Conservation (phyloP, 2,329 filamentous ascomycete genomes). For the Graphilbum ipis-grandicollis region DNA sequence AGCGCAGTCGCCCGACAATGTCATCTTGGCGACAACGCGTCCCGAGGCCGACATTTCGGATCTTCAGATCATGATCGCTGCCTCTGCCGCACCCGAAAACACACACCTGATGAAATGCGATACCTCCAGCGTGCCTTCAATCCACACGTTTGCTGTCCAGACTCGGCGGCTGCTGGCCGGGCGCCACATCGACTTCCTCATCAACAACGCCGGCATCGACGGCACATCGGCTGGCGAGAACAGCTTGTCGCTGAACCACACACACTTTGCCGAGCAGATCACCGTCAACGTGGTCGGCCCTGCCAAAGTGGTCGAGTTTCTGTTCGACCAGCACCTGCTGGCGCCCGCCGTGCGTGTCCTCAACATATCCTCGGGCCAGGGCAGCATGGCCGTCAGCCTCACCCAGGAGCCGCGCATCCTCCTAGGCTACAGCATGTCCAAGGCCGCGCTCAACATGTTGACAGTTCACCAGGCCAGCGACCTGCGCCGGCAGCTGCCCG, state of each 20-base stretch:
- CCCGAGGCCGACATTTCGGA: conserved; percentile 12
- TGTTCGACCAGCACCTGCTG: conserved; percentile 14
- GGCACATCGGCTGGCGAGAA: conserved; percentile 15
- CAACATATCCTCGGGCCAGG: conserved; percentile 25
- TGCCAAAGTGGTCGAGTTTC: conserved; percentile 22
- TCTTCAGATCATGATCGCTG: conserved; percentile 12
- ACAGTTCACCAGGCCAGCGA: conserved; percentile 15
- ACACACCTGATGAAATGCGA: conserved; percentile 15
- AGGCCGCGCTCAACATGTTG: conserved; percentile 16
- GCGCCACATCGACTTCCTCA: conserved; percentile 18
- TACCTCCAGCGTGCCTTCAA: conserved; percentile 16
- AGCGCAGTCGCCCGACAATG: conserved; percentile 10
- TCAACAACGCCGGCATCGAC: conserved; percentile 20
- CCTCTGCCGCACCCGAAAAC: conserved; percentile 7
- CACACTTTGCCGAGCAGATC: conserved; percentile 21
- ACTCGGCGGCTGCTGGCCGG: conserved; percentile 12
- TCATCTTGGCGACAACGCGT: conserved; percentile 13
- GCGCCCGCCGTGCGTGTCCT: conserved; percentile 14
- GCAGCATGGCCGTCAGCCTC: conserved; percentile 14
- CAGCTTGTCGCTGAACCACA: conserved; percentile 19
- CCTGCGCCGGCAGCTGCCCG: conserved; percentile 9
- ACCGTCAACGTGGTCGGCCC: conserved; percentile 28
- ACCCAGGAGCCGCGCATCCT: conserved; percentile 14
- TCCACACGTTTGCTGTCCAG: conserved; percentile 11
- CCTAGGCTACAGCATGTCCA: conserved; percentile 18